Evolutionary conservation across 2,329 filamentous ascomycete species (phyloP).

Genomic region (Aurifilum marmelostoma): DNA sequence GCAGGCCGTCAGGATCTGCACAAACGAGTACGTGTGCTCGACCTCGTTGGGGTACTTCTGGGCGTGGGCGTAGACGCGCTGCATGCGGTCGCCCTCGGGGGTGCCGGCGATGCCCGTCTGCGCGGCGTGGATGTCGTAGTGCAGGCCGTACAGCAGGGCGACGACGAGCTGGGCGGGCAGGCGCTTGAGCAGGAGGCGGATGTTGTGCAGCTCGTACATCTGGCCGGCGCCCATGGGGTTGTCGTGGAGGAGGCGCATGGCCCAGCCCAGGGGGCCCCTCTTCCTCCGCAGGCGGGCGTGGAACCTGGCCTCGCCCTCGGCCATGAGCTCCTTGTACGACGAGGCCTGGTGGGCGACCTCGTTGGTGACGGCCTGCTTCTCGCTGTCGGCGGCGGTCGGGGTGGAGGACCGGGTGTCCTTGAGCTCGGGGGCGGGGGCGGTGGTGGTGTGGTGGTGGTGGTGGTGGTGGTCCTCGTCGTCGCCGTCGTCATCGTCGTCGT

Average conservation of each 20-base stretch:
- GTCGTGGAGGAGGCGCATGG: constrained; percentile 74
- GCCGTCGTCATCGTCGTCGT: constrained; percentile 49
- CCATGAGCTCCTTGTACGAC: constrained; percentile 64
- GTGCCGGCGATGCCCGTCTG: constrained; percentile 73
- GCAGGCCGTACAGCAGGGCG: constrained; percentile 70
- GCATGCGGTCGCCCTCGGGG: constrained; percentile 73
- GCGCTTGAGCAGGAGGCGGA: constrained; percentile 64
- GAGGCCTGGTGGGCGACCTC: constrained; percentile 52
- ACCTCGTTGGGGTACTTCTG: constrained; percentile 71
- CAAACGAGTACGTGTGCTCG: constrained; percentile 70
- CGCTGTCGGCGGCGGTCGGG: constrained; percentile 39
- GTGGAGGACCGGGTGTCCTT: constrained; percentile 32
- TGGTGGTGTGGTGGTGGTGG: no score
- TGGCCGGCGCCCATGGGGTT: constrained; percentile 74
- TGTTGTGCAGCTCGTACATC: constrained; percentile 75
- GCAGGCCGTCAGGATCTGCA: constrained; percentile 69
- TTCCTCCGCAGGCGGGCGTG: constrained; percentile 66
- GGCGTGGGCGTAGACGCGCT: constrained; percentile 66
- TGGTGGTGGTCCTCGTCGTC: no score
- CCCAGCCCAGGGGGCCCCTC: constrained; percentile 76
- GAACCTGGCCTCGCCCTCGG: constrained; percentile 58
- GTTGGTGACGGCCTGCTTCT: constrained; percentile 48
- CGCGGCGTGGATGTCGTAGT: constrained; percentile 82
- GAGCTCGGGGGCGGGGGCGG: constrained; percentile 30
- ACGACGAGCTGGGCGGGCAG: constrained; percentile 69